Evolutionary conservation across 2,329 filamentous ascomycete genomes (phyloP).

Genomic region (Geosmithia putterillii): DNA sequence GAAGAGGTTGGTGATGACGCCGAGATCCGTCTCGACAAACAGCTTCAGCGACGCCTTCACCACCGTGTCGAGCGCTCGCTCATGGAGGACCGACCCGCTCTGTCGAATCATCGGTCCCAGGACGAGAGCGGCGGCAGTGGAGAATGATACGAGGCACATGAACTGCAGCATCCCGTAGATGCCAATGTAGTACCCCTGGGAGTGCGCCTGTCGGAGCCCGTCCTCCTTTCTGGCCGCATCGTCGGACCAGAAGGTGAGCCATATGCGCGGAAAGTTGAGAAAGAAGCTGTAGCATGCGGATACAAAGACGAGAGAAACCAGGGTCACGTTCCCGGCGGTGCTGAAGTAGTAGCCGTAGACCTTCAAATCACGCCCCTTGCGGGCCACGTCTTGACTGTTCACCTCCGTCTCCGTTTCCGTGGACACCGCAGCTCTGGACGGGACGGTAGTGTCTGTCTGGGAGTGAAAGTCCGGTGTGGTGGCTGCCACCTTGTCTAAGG

Average conservation of each 20-base stretch:
- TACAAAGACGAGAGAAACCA: background rate
- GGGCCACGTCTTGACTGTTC: background rate
- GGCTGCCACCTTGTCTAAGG: too few species aligned
- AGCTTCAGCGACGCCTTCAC: slow-evolving; percentile 26
- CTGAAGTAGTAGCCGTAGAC: slow-evolving; percentile 1
- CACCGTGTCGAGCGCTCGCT: slow-evolving; percentile 17
- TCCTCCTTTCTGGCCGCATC: too few species aligned
- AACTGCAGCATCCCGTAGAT: slow-evolving; percentile 14
- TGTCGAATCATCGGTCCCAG: slow-evolving; percentile 14
- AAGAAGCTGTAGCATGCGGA: slow-evolving; percentile 10
- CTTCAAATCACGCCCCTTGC: background rate
- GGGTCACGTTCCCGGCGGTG: background rate
- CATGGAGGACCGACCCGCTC: slow-evolving; percentile 19
- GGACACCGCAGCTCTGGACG: too few species aligned
- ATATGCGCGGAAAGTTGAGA: slow-evolving; percentile 17
- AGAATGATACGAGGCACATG: slow-evolving; percentile 5
- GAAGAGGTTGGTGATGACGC: slow-evolving; percentile 28
- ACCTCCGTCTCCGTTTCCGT: too few species aligned
- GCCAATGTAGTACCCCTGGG: slow-evolving; percentile 15
- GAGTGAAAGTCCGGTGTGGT: too few species aligned
- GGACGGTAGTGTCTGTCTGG: too few species aligned
- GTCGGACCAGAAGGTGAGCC: slow-evolving; percentile 29
- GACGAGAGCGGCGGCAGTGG: slow-evolving; percentile 4
- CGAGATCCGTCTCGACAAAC: slow-evolving; percentile 27
- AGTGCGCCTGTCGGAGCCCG: slow-evolving; percentile 3